Conservation (phyloP, 768 basidiomycete genomes). For the Rhodocollybia butyracea region DNA sequence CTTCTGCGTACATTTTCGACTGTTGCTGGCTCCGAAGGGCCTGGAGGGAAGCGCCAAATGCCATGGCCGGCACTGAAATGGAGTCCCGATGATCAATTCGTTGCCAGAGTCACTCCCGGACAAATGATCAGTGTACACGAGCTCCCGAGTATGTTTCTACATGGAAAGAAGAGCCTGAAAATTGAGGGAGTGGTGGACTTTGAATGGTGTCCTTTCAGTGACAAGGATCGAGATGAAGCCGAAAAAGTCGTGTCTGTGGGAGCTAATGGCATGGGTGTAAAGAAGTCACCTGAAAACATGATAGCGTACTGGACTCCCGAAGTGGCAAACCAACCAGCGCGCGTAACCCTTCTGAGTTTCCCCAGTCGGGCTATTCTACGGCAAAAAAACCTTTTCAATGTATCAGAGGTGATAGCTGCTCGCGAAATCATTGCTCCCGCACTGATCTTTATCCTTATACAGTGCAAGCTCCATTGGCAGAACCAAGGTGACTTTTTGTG, state of each 20-base stretch:
- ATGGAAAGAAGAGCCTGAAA: conserved; percentile 96
- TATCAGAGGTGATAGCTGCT: conserved; percentile 75
- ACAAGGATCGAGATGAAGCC: conserved; percentile 78
- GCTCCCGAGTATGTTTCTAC: conserved; percentile 87
- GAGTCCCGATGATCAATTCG: conserved; percentile 95
- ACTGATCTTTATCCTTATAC: conserved; percentile 6
- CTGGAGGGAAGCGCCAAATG: conserved; percentile 72
- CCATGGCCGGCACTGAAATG: conserved; percentile 96
- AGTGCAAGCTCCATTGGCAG: conserved; percentile 99
- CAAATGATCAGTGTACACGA: conserved; percentile 97
- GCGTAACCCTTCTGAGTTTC: conserved; percentile 90
- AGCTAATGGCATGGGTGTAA: conserved; percentile 42
- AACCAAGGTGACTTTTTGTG: conserved; percentile 98
- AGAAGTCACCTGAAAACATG: conserved; percentile 85
- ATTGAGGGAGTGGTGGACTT: conserved; percentile 97
- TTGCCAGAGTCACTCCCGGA: conserved; percentile 84
- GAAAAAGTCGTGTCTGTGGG: conserved; percentile 45
- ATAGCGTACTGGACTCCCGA: conserved; percentile 98
- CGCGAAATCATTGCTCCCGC: conserved; percentile 4
- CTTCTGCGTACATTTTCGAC: conserved; percentile 90
- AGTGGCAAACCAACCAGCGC: conserved; percentile 92
- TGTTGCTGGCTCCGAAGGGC: conserved; percentile 53
- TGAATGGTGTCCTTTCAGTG: conserved; percentile 95
- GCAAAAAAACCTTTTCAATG: conserved; percentile 97
- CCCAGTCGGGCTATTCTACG: conserved; percentile 81